Conservation (phyloP, 768 basidiomycete genomes). For the Plicaturopsis crispa region DNA sequence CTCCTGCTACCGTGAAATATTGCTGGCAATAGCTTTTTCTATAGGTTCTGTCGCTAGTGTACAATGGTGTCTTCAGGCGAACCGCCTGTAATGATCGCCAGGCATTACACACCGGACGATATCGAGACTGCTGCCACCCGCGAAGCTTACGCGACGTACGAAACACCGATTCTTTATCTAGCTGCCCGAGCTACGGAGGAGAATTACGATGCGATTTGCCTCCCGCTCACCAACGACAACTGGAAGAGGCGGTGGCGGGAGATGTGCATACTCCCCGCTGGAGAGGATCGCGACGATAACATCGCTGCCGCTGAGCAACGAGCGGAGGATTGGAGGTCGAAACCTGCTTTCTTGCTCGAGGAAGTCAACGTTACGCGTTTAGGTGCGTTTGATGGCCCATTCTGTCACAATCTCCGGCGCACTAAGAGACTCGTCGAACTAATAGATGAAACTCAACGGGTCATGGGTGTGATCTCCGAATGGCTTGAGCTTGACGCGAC, state of each 20-base stretch:
- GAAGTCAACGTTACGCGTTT: conserved; percentile 88
- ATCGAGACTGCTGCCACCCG: too few species aligned
- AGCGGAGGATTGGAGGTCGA: conserved; percentile 84
- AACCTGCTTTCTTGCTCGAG: conserved; percentile 68
- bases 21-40: too few species aligned
- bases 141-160: too few species aligned
- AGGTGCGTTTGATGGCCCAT: conserved; percentile 54
- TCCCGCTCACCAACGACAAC: conserved; percentile 82
- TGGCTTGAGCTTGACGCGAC: conserved; percentile 93
- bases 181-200: too few species aligned
- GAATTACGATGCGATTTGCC: conserved; percentile 70
- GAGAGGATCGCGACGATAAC: conserved; percentile 17
- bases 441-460: conserved; percentile 65
- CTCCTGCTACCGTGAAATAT: too few species aligned
- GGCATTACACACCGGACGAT: too few species aligned
- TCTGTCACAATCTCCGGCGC: conserved; percentile 10
- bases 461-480: conserved; percentile 77
- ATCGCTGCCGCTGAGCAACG: conserved; percentile 38
- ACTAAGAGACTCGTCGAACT: conserved; percentile 8
- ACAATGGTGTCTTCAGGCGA: too few species aligned
- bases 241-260: conserved; percentile 87
- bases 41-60: too few species aligned
- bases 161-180: too few species aligned
- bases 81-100: too few species aligned
- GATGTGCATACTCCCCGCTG: conserved; percentile 71